A percentile compares a stretch with the other conserved stretches of the same genome.
Evolutionary conservation across 2,329 filamentous ascomycete genomes (phyloP).

Genomic region (Rutstroemia sp.): DNA sequence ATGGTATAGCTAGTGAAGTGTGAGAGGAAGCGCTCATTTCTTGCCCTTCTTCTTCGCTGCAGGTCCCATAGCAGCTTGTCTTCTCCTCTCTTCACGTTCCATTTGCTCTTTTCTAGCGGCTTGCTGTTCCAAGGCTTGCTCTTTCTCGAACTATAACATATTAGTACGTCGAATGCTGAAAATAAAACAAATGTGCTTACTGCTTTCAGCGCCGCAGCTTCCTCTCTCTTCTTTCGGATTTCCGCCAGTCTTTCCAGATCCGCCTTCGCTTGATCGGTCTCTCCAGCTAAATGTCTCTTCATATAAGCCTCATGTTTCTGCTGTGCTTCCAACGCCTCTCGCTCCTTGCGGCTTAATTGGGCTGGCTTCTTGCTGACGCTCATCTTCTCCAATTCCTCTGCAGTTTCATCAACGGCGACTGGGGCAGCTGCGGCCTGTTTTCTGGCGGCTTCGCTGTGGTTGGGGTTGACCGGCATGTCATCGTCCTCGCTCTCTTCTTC

Average conservation of each 20-base stretch:
- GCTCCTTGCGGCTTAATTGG: conserved; percentile 59
- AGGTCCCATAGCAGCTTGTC: conserved; percentile 26
- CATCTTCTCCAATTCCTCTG: conserved; percentile 50
- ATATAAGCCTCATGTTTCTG: conserved; percentile 85
- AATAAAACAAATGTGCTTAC: conserved; percentile 39
- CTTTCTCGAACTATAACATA: conserved; percentile 30
- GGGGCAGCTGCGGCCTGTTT: conserved; percentile 42
- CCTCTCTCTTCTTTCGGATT: conserved; percentile 79
- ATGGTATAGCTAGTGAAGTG: neutral
- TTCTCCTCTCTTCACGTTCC: conserved; percentile 36
- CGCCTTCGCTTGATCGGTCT: conserved; percentile 90
- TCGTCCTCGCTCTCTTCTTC: conserved; percentile 50
- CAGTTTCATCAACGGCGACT: conserved; percentile 40
- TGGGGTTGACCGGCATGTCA: conserved; percentile 81
- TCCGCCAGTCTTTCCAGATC: conserved; percentile 77
- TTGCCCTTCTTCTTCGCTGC: conserved; percentile 6
- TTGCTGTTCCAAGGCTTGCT: conserved; percentile 2
- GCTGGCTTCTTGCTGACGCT: conserved; percentile 36
- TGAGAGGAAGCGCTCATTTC: neutral
- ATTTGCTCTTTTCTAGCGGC: conserved; percentile 32
- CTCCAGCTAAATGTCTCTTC: conserved; percentile 87
- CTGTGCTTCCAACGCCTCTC: conserved; percentile 76
- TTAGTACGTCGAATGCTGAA: conserved; percentile 12
- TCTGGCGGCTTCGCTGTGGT: conserved; percentile 72
- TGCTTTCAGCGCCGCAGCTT: conserved; percentile 74